Conservation (phyloP, 2,329 filamentous ascomycete genomes). For the Neonectria ditissima region DNA sequence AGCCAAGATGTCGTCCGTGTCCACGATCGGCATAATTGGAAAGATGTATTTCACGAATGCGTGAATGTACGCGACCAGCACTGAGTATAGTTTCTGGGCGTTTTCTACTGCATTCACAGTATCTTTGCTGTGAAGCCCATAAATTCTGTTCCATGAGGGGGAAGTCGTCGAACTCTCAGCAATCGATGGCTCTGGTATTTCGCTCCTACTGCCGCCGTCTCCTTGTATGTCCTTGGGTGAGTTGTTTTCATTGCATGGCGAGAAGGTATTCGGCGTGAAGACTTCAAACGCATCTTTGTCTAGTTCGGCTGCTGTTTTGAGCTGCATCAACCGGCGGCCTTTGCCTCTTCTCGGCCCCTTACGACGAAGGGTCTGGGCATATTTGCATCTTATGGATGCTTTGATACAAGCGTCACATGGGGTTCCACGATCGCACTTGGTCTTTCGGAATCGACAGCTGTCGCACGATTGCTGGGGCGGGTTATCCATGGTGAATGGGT, state of each 20-base stretch:
- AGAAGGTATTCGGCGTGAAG: neutral
- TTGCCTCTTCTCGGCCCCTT: conserved; percentile 37
- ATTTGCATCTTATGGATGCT: conserved; percentile 8
- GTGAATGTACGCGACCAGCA: neutral
- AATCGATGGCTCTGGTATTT: neutral
- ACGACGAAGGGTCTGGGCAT: conserved; percentile 34
- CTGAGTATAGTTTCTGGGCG: neutral
- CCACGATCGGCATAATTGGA: neutral
- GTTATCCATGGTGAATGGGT: neutral
- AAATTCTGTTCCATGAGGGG: neutral
- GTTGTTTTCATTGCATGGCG: neutral
- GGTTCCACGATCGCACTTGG: conserved; percentile 41
- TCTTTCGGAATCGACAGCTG: conserved; percentile 39
- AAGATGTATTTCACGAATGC: neutral
- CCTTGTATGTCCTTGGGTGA: neutral
- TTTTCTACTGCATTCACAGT: neutral
- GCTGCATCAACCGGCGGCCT: conserved; percentile 34
- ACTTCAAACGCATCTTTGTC: conserved; percentile 11
- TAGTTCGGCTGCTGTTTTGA: conserved; percentile 27
- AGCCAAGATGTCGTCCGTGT: neutral
- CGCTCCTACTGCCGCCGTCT: neutral
- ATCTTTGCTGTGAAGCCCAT: neutral
- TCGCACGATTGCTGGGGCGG: conserved; percentile 28
- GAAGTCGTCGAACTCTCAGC: neutral
- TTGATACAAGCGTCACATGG: conserved; percentile 37